phyloP scores from a whole-genome alignment of 2,329 filamentous ascomycete species.

The Apiospora pterosperma region DNA sequence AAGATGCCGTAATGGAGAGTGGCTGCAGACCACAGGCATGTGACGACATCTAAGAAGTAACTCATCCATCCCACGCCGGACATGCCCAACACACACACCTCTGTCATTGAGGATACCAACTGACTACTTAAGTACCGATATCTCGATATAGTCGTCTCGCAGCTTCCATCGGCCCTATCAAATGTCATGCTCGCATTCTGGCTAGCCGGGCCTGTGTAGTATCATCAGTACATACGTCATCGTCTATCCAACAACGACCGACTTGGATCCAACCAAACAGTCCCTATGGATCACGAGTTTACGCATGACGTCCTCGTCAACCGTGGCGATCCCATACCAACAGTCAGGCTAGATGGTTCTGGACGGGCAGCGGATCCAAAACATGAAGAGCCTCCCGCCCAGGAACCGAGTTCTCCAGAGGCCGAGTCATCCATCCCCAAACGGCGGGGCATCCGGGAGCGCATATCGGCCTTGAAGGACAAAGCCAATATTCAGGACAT shows the following conservation, averaged over 20 bases:
- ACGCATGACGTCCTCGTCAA: slow-evolving; percentile 25
- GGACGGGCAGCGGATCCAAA: background rate
- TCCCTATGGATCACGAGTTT: slow-evolving; percentile 14
- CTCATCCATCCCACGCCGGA: background rate
- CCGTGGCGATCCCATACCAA: slow-evolving; percentile 29
- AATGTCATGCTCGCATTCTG: background rate
- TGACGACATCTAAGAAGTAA: background rate
- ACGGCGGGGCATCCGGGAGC: slow-evolving; percentile 23
- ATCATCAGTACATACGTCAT: background rate
- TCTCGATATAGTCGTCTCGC: background rate
- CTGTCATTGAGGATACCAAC: background rate
- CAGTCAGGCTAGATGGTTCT: slow-evolving; percentile 20
- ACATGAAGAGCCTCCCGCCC: slow-evolving; percentile 15
- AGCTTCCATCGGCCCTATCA: background rate
- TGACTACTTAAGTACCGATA: background rate
- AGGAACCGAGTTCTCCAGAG: slow-evolving; percentile 15
- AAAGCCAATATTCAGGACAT: slow-evolving; percentile 29
- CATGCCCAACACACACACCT: background rate
- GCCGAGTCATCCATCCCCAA: slow-evolving; percentile 17
- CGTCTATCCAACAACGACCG: background rate
- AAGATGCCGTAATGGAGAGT: background rate
- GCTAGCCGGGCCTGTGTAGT: background rate
- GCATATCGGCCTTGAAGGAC: slow-evolving; percentile 28
- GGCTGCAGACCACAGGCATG: background rate
- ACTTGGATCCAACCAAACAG: background rate